Percentiles rank a stretch among this genome's conserved stretches.
Conservation (phyloP, 345 rosid genomes). For the Eucalyptus viminalis region DNA sequence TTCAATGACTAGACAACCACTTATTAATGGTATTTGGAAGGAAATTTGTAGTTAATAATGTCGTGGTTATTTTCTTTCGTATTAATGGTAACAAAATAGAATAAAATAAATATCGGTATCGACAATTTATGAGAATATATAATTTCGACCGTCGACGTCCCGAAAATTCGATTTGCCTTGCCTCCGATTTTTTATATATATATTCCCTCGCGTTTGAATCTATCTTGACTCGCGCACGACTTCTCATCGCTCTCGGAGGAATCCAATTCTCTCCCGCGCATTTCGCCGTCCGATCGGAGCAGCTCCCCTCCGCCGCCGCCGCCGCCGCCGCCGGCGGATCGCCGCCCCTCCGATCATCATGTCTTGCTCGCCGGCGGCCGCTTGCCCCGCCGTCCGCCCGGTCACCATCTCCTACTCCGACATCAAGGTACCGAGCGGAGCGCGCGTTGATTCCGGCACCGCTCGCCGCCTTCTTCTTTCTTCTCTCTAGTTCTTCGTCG, state of each 20-base stretch:
- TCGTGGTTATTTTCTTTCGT: rapidly evolving
- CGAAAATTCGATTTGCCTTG: background rate
- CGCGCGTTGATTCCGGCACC: background rate
- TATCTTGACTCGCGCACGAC: background rate
- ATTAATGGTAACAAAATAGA: background rate
- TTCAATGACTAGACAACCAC: too few relatives aligned
- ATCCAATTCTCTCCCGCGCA: background rate
- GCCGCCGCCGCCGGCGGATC: background rate
- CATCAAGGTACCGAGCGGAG: constrained; percentile 35
- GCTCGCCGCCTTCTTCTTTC: background rate
- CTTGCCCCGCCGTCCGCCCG: constrained; percentile 43
- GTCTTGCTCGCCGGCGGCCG: constrained; percentile 4
- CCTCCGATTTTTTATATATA: background rate
- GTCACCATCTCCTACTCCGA: constrained; percentile 65
- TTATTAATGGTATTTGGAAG: background rate
- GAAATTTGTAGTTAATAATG: background rate
- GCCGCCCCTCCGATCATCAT: constrained; percentile 1
- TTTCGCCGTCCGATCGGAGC: background rate
- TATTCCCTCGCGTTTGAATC: background rate
- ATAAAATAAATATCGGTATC: too few relatives aligned
- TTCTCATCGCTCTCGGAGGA: background rate
- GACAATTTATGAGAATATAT: background rate
- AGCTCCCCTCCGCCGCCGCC: too few relatives aligned
- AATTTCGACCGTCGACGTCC: background rate
- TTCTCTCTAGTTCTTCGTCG: too few relatives aligned